Evolutionary conservation across 768 basidiomycete genomes (phyloP).

Genomic region (Leccinum barrowsii): DNA sequence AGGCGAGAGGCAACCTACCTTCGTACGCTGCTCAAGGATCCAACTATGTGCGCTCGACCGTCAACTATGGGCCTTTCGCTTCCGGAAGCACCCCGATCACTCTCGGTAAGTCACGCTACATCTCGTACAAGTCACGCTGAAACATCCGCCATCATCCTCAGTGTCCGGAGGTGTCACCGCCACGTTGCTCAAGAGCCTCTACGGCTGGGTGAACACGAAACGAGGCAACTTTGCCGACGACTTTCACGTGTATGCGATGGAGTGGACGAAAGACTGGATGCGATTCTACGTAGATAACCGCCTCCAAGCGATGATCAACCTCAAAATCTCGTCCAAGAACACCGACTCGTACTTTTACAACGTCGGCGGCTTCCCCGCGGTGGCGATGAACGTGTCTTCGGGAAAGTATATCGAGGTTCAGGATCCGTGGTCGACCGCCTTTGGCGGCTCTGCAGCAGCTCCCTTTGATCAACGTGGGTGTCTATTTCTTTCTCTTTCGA

Average conservation of each 20-base stretch:
- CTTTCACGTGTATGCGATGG: constrained; percentile 55
- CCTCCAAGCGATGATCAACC: constrained; percentile 48
- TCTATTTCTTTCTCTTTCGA: neutral
- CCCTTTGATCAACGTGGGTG: constrained; percentile 37
- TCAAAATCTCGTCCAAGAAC: constrained; percentile 41
- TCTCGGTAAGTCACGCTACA: constrained; percentile 11
- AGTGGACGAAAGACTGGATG: constrained; percentile 58
- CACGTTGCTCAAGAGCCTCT: constrained; percentile 34
- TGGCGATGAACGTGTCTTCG: constrained; percentile 41
- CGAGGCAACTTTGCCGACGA: constrained; percentile 43
- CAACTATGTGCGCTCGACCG: constrained; percentile 49
- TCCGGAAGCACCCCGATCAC: constrained; percentile 32
- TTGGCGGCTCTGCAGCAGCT: constrained; percentile 43
- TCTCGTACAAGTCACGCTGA: neutral
- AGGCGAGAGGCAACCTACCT: constrained; percentile 48
- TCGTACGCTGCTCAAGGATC: constrained; percentile 40
- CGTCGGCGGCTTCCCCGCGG: constrained; percentile 48
- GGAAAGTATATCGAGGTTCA: constrained; percentile 37
- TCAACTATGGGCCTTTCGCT: constrained; percentile 66
- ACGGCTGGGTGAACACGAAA: constrained; percentile 36
- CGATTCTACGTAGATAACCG: constrained; percentile 52
- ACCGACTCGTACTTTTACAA: constrained; percentile 50
- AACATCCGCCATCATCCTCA: neutral
- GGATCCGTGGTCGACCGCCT: constrained; percentile 48
- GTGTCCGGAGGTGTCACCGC: constrained; percentile 7